phyloP scores from a whole-genome alignment of 805 yeast species.

The Barnettozyma vustinii region DNA sequence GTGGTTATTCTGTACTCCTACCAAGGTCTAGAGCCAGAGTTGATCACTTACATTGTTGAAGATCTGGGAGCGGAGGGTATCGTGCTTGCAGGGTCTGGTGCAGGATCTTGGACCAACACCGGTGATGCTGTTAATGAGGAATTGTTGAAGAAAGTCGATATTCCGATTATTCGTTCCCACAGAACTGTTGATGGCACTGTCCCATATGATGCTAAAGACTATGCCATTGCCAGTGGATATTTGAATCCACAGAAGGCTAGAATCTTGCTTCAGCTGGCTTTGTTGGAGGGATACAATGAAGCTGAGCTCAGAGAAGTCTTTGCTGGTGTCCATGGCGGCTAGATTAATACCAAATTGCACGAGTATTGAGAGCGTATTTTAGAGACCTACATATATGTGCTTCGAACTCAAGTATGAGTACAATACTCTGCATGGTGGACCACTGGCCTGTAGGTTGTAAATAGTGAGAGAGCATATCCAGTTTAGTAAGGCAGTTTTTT shows the following conservation, averaged over 20 bases:
- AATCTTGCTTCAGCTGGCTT: slow-evolving; percentile 50
- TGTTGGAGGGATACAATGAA: slow-evolving; percentile 30
- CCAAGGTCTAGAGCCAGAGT: slow-evolving; percentile 47
- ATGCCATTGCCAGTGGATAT: slow-evolving; percentile 52
- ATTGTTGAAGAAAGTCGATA: slow-evolving; percentile 29
- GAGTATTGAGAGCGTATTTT: too few species aligned
- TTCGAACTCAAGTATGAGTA: too few species aligned
- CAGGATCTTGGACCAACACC: slow-evolving; percentile 45
- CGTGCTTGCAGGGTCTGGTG: slow-evolving; percentile 65
- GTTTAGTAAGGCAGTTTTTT: too few species aligned
- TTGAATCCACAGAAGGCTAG: slow-evolving; percentile 62
- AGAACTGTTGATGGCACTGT: slow-evolving; percentile 66
- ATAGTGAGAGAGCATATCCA: too few species aligned
- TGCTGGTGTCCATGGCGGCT: slow-evolving; percentile 36
- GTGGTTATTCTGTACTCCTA: slow-evolving; percentile 54
- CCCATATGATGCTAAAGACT: slow-evolving; percentile 42
- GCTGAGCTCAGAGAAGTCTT: slow-evolving; percentile 32
- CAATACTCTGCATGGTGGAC: too few species aligned
- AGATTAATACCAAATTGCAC: background rate
- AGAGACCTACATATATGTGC: too few species aligned
- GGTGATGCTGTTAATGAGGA: slow-evolving; percentile 40
- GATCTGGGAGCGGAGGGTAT: slow-evolving; percentile 46
- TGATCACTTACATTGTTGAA: slow-evolving; percentile 41
- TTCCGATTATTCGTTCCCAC: slow-evolving; percentile 57
- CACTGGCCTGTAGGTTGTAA: too few species aligned